Evolutionary conservation across 345 rosid genomes (phyloP), one percentile per base, ranked within the genome.

Genomic region (Salix suchowensis): DNA sequence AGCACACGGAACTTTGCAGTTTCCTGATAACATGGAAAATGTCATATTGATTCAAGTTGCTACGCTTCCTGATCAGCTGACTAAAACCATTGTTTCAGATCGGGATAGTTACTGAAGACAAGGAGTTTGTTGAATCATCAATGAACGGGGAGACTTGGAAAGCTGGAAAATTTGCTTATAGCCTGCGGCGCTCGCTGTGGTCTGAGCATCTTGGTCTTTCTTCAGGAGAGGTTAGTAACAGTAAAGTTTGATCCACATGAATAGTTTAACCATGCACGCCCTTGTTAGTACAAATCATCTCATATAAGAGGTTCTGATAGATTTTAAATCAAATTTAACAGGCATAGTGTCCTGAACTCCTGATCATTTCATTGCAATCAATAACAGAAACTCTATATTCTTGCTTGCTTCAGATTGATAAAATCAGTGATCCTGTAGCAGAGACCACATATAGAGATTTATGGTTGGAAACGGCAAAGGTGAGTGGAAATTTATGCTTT

Each of bases 141-240:
- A 91, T 94, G 89, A 81, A 90, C 18, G 90, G 97, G 72, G 83
- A 87, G 85, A 87, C 85, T 2, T 94, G 98, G 98, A 87, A 87
- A 82, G 97, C 97, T 6, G 97, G 98, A 39, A 92, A 88, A 78
- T 90, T 92, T 74, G 75, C 97, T 9, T 74, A 86, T 50, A 87
- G 94, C 82, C 86, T 94, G 37, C 88, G 97, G 64, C 87, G 95
- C 82, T 87, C 92, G 0, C 76, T 94, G 32, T 94, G 98, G 97
- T 84, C 89, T 4, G 98, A 94, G 85, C 98, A 92, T 80, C 97
- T 92, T 67, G 97, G 94, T 62, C 94, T 94, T 77, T 84, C 72
- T 52, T 40, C 81, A 26, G 85, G 83, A 78, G 97, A 92, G 95
- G 98, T 92, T 73, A 73, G 81, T 83, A 69, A 13, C 6, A 46